Percentiles rank a stretch among this genome's conserved stretches.
These are phyloP conservation scores for Fomitopsis pinicola DNA, from an alignment of 1,284 basidiomycete genomes.

Conservation along the genomic window DNA sequence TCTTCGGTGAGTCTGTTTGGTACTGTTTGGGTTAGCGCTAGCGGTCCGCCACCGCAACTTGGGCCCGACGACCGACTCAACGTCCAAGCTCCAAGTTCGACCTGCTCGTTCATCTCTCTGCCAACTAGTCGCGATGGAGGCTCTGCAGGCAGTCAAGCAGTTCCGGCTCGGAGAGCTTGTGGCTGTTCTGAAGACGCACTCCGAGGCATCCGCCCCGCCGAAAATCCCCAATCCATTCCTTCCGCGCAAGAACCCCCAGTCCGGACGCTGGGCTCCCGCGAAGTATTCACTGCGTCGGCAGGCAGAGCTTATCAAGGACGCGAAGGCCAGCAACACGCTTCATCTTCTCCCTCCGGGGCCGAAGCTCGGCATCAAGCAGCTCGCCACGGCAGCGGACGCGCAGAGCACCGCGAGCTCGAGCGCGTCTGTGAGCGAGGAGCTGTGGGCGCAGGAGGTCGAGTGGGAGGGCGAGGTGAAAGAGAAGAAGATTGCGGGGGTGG, in stretches of 20 bases:
- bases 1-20: too few species aligned
- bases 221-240: conserved; percentile 60
- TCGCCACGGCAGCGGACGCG: conserved; percentile 7
- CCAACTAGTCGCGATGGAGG: conserved; percentile 6
- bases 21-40: too few species aligned
- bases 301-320: conserved; percentile 72
- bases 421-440: conserved; percentile 6
- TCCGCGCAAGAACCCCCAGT: conserved; percentile 51
- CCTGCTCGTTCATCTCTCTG: neutral
- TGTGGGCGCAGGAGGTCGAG: conserved; percentile 39
- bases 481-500: conserved; percentile 45
- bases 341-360: conserved; percentile 63
- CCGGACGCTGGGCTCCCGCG: conserved; percentile 63
- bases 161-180: conserved; percentile 29
- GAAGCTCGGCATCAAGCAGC: conserved; percentile 35
- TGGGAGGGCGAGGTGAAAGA: conserved; percentile 56
- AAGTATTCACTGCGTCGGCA: conserved; percentile 70
- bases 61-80: neutral
- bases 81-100: neutral
- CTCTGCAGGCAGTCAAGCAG: conserved; percentile 24
- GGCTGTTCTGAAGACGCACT: conserved; percentile 8
- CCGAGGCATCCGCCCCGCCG: conserved; percentile 7
- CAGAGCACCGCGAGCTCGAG: conserved; percentile 1
- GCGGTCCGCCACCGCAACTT: neutral
- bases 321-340: conserved; percentile 46